A percentile compares a stretch with the other conserved stretches of the same genome.
phyloP scores from a whole-genome alignment of 495 filamentous ascomycete species.

The Cladorrhinum samala region DNA sequence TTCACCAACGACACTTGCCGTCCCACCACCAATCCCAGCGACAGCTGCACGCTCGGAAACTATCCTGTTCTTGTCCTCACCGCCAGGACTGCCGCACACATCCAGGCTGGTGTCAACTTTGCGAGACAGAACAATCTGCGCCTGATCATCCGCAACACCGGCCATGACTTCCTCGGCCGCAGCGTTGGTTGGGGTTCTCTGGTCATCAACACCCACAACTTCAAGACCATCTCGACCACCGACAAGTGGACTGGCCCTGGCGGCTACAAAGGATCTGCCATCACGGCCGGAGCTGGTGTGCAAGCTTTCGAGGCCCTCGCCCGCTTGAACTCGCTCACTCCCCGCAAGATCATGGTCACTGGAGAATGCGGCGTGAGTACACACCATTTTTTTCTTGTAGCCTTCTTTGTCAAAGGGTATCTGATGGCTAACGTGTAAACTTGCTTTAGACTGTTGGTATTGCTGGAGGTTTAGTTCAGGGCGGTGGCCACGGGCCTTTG shows the following conservation, averaged over 20 bases:
- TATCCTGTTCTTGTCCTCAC: constrained; percentile 52
- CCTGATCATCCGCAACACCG: constrained; percentile 60
- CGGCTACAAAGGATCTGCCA: constrained; percentile 38
- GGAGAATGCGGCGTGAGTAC: constrained; percentile 36
- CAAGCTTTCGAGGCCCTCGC: constrained; percentile 39
- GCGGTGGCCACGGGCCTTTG: constrained; percentile 53
- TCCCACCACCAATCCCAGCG: constrained; percentile 36
- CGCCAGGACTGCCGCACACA: constrained; percentile 37
- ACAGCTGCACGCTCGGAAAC: constrained; percentile 52
- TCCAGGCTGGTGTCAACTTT: constrained; percentile 48
- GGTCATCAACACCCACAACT: constrained; percentile 57
- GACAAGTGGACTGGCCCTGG: constrained; percentile 30
- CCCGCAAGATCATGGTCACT: constrained; percentile 44
- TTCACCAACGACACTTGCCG: constrained; percentile 44
- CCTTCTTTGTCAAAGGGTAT: too few species aligned
- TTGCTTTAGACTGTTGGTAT: constrained; percentile 45
- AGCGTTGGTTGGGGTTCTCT: constrained; percentile 54
- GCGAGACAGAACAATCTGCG: constrained; percentile 52
- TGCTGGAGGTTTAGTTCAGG: constrained; percentile 49
- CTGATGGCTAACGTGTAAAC: constrained; percentile 32
- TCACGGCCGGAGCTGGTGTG: constrained; percentile 45
- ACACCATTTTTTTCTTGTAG: constrained; percentile 21
- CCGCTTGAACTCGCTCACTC: constrained; percentile 37
- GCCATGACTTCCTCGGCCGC: constrained; percentile 54
- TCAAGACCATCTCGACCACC: constrained; percentile 46